Evolutionary conservation across 176 grass and related monocot genomes (phyloP).

Genomic region (Luzula sylvatica): DNA sequence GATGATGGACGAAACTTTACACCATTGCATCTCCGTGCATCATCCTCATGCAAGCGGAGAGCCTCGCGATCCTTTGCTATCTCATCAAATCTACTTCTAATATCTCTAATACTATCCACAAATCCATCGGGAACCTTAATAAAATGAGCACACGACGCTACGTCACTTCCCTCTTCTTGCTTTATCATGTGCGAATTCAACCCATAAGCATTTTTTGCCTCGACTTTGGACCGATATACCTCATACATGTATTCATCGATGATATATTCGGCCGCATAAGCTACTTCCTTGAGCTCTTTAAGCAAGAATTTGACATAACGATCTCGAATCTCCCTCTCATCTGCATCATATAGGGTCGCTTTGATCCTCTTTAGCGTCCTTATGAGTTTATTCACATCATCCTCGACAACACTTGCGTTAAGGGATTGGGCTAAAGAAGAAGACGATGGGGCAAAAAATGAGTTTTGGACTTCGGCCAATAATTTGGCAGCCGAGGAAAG

Average conservation of each 20-base stretch:
- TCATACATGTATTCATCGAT: too few relatives aligned
- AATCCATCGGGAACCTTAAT: slow-evolving; percentile 1
- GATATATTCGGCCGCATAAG: too few relatives aligned
- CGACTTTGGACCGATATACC: too few relatives aligned
- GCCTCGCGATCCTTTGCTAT: neutral
- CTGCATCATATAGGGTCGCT: neutral
- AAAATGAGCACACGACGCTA: neutral
- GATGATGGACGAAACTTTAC: neutral
- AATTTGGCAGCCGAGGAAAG: neutral
- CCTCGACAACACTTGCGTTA: neutral
- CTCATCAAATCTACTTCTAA: slow-evolving; percentile 7
- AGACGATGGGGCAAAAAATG: neutral
- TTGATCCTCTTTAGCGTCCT: neutral
- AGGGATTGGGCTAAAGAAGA: neutral
- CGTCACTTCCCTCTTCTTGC: neutral
- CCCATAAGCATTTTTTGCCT: too few relatives aligned
- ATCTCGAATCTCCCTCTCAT: neutral
- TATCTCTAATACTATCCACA: neutral
- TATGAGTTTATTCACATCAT: slow-evolving; percentile 6
- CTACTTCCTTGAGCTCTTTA: neutral
- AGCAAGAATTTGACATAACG: neutral
- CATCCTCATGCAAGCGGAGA: neutral
- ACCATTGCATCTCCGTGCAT: neutral
- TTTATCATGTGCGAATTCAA: neutral
- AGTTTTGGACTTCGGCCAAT: neutral